Base-by-base conservation (phyloP, 1,139 yeast genomes). In the Candida glucosophila region DNA sequence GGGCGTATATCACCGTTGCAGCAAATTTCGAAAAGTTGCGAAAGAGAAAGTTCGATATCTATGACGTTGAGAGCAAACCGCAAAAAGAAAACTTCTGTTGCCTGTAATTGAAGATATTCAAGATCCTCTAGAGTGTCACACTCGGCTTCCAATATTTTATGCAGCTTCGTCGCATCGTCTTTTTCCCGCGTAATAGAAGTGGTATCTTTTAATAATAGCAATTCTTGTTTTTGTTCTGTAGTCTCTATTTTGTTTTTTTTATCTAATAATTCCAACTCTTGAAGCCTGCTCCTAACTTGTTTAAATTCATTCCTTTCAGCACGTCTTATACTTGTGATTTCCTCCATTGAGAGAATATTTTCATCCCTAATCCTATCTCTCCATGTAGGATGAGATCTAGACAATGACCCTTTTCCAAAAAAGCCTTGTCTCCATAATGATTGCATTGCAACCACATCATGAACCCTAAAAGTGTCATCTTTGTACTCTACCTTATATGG, bases 381-480 rank as follows among this genome's bases (percentile, higher is more conserved):
- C 97, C 97, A 90, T 0, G 95, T 75, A 1, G 98, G 95, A 42
- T 90, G 96, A 31, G 94, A 80, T 37, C 99, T 62, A 18, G 95
- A 81, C 26, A 86, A 57, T 4, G 73, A 67, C 3, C 98, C 99
- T 42, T 90, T 90, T 6, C 99, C 99, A 45, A 85, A 92, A 46
- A 86, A 90, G 0, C 99, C 99, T 43, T 69, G 69, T 16, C 66
- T 55, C 97, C 98, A 90, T 6, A 90, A 56, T 16, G 51, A 49
- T n/a, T 46, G 41, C 72, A 77, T 78, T 21, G 67, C 73, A 0
- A 43, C 39, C 1, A 47, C 54, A 29, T 67, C 64, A 3, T 41
- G 39, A 2, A 76, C 76, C 30, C 55, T 55, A 42, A 75, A 74
- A 2, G 53, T 37, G 8, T 57, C 59, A 29, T 55, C 48, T 16